Base-by-base conservation (phyloP, 2,329 filamentous ascomycete genomes). In the Amauroascus verrucosus region DNA sequence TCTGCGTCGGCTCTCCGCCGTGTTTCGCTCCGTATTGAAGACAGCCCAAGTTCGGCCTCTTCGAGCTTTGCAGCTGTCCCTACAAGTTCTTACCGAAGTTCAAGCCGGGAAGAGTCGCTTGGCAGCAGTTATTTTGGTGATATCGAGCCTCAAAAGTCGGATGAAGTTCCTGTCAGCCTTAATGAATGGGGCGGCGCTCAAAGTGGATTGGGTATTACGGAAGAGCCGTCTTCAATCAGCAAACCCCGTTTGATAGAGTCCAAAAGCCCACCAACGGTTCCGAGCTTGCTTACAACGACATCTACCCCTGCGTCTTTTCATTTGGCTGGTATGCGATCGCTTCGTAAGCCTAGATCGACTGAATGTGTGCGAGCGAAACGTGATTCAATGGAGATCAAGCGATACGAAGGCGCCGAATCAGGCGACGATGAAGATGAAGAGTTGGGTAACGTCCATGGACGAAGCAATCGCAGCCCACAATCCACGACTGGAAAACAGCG, bases 401-500 rank as follows among this genome's bases (percentile, higher is more conserved):
- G 81, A 4, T 67, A 82, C 35, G 88, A 95, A 61, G 83, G 86
- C 53, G 82, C 81, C 13, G 91, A 96, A 63, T 95, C 88, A 28
- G 90, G 90, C 3, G 91, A 96, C 62, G 91, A 96, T 61, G 91
- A 96, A 69, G 91, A 96, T 59, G 90, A 96, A 56, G 91, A 95
- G 63, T 77, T 94, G 4, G 89, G 87, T 6, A 75, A 77, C 60
- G 64, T 72, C 14, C 74, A 72, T 61, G 68, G 69, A 55, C 75
- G 72, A 18, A 55, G 54, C 13, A 70, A 69, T 56, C 74, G 71
- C 70, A 85, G 68, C 67, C 73, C 72, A 48, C 60, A 77, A 62
- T 57, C 73, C 38, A 74, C 79, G 35, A 74, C 71, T 3, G 47
- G 41, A 22, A 58, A 55, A 38, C 51, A 48, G 13, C 52, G 76